These are phyloP conservation scores for Fomitopsis schrenkii DNA, from an alignment of 1,284 basidiomycete species.

Conservation along the genomic window DNA sequence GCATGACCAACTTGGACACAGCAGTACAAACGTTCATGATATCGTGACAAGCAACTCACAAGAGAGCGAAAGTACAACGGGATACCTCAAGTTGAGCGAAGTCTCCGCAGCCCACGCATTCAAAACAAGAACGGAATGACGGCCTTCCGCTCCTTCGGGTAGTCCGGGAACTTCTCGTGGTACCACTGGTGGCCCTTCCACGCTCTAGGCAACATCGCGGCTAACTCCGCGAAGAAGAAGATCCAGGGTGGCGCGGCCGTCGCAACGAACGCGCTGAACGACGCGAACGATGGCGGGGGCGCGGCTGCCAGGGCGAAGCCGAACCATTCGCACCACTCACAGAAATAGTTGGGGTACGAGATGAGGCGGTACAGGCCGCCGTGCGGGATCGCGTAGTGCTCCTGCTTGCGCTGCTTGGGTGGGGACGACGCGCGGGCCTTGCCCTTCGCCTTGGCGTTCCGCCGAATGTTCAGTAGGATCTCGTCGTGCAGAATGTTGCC, in stretches of 20 bases:
- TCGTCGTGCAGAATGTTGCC: conserved; percentile 90
- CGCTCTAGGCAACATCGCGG: conserved; percentile 77
- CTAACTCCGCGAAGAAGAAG: conserved; percentile 70
- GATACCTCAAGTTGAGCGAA: background rate
- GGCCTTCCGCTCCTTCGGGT: conserved; percentile 46
- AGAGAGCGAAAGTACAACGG: background rate
- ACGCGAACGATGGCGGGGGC: conserved; percentile 31
- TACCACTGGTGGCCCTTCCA: conserved; percentile 84
- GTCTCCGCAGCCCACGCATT: background rate
- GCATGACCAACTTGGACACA: too few relatives aligned
- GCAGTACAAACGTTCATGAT: too few relatives aligned
- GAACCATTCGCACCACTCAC: conserved; percentile 88
- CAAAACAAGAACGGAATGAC: conserved; percentile 42
- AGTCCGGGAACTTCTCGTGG: conserved; percentile 56
- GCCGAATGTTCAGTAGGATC: conserved; percentile 73
- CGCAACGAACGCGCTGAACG: conserved; percentile 23
- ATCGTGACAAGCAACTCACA: background rate
- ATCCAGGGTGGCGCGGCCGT: conserved; percentile 58
- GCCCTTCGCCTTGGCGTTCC: conserved; percentile 37
- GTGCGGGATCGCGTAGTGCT: conserved; percentile 78
- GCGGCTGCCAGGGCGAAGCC: conserved; percentile 72
- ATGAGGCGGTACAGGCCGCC: conserved; percentile 77
- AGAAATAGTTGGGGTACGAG: conserved; percentile 92
- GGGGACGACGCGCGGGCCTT: conserved; percentile 20
- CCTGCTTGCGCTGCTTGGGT: conserved; percentile 22